Evolutionary conservation across 352 stramenopile species (phyloP), one percentile per base, ranked within the genome.

Genomic region (Globisporangium yorkense): DNA sequence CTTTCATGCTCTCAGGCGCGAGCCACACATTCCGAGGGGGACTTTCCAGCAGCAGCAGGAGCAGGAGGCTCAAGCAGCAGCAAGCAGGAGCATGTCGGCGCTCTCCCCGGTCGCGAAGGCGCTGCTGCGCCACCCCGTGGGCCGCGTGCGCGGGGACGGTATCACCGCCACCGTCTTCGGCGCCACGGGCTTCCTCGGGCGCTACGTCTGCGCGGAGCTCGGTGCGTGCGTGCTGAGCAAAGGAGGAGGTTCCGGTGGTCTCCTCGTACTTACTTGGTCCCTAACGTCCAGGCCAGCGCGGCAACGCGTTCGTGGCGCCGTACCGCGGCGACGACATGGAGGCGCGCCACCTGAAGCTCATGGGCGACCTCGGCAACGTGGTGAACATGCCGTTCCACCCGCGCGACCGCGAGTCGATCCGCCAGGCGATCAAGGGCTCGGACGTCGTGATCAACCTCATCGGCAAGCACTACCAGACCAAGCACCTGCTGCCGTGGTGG

Each of bases 401-500:
- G 24, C 88, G 92, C 21, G 96, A 99, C 78, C 75, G 85, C 48
- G 90, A 98, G 54, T 96, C 87, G 50, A 97, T 99, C 52, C 74
- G 80, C 43, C 75, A 97, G 41, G 83, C 93, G 1, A 92, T 98
- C 43, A 68, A 87, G 31, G 89, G 95, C 72, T 92, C 88, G 37
- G 95, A 99, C 63, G 77, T 98, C 61, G 96, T 99, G 39, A 93
- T 99, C 67, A 99, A 99, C 74, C 62, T 99, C 12, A 88, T 99
- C 53, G 96, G 96, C 50, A 99, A 99, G 68, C 82, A 98, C 74
- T 99, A 99, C 72, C 93, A 99, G 74, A 98, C 96, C 37, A 97
- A 96, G 76, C 86, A 97, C 70, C 71, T 97, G 3, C 70, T 97
- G 43, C 88, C 89, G 24, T 94, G 82, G 84, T 94, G 87, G 82